Percentiles rank a stretch among this genome's conserved stretches.
Conservation (phyloP, 2,329 filamentous ascomycete genomes). For the Cladosporium sp. region DNA sequence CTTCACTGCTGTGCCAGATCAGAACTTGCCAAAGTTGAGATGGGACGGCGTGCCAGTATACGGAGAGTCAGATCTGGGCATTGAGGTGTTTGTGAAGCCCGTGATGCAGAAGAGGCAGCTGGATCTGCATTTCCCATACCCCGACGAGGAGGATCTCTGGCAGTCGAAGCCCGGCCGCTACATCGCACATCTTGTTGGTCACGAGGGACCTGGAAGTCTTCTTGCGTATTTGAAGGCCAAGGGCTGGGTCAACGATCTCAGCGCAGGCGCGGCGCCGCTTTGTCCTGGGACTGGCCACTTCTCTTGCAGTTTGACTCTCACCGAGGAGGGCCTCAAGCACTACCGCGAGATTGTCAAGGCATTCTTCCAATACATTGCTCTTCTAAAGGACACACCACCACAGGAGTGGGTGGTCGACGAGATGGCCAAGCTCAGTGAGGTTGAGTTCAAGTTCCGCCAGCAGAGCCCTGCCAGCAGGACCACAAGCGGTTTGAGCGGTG, state of each 20-base stretch:
- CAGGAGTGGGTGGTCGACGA: slow-evolving; percentile 95
- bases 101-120: slow-evolving; percentile 84
- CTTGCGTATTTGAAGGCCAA: slow-evolving; percentile 86
- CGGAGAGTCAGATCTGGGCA: slow-evolving; percentile 60
- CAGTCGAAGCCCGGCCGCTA: slow-evolving; percentile 83
- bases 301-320: slow-evolving; percentile 75
- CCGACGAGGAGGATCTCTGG: slow-evolving; percentile 78
- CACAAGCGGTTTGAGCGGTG: slow-evolving; percentile 76
- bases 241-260: slow-evolving; percentile 83
- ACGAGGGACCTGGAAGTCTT: slow-evolving; percentile 90
- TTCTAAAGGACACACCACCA: slow-evolving; percentile 76
- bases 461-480: slow-evolving; percentile 89
- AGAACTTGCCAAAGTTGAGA: slow-evolving; percentile 68
- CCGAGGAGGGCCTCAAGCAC: slow-evolving; percentile 78
- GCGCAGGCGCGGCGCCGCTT: slow-evolving; percentile 71
- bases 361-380: slow-evolving; percentile 87
- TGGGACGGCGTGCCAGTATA: slow-evolving; percentile 66
- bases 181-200: slow-evolving; percentile 84
- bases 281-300: slow-evolving; percentile 83
- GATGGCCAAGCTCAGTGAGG: slow-evolving; percentile 83
- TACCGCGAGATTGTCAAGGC: slow-evolving; percentile 81
- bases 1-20: slow-evolving; percentile 79
- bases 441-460: slow-evolving; percentile 93
- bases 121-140: slow-evolving; percentile 79
- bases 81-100: slow-evolving; percentile 82